A percentile compares a stretch with the other conserved stretches of the same genome.
Evolutionary conservation across 345 rosid genomes (phyloP).

Genomic region (Euphorbia pulcherrima): DNA sequence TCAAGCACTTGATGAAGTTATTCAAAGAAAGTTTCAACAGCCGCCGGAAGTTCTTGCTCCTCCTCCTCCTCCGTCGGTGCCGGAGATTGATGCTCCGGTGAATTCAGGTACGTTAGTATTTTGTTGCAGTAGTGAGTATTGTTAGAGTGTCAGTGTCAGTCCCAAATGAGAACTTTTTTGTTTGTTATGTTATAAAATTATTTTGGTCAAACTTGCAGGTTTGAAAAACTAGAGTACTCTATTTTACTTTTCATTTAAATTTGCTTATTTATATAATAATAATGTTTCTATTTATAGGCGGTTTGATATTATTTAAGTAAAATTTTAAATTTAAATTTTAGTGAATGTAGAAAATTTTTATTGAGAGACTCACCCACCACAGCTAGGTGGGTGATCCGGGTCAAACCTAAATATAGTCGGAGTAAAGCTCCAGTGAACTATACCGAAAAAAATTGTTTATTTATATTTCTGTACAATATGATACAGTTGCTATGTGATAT

Average conservation of each 20-base stretch:
- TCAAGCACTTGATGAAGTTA: constrained; percentile 30
- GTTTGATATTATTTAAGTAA: too few relatives aligned
- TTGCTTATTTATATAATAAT: too few relatives aligned
- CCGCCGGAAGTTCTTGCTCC: not conserved
- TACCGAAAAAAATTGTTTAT: too few relatives aligned
- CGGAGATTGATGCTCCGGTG: constrained; percentile 18
- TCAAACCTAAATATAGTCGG: too few relatives aligned
- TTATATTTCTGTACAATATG: too few relatives aligned
- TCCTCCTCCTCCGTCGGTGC: constrained; percentile 1
- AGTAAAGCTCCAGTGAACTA: too few relatives aligned
- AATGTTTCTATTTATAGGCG: too few relatives aligned
- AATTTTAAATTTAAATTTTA: too few relatives aligned
- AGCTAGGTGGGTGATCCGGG: too few relatives aligned
- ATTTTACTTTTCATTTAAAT: not conserved
- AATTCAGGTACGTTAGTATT: constrained; percentile 11
- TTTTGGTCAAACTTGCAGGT: constrained; percentile 41
- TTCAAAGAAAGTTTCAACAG: constrained; percentile 23
- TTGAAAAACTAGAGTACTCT: constrained; percentile 26
- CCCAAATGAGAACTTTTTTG: constrained; percentile 29
- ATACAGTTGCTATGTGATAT: too few relatives aligned
- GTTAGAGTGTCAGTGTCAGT: constrained; percentile 33
- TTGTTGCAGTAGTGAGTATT: constrained; percentile 11
- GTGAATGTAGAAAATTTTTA: too few relatives aligned
- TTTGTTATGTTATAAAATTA: constrained; percentile 17
- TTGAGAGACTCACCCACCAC: too few relatives aligned